Evolutionary conservation across 768 basidiomycete genomes (phyloP), one percentile per base, ranked within the genome.

Genomic region (Kwoniella dejecticola): DNA sequence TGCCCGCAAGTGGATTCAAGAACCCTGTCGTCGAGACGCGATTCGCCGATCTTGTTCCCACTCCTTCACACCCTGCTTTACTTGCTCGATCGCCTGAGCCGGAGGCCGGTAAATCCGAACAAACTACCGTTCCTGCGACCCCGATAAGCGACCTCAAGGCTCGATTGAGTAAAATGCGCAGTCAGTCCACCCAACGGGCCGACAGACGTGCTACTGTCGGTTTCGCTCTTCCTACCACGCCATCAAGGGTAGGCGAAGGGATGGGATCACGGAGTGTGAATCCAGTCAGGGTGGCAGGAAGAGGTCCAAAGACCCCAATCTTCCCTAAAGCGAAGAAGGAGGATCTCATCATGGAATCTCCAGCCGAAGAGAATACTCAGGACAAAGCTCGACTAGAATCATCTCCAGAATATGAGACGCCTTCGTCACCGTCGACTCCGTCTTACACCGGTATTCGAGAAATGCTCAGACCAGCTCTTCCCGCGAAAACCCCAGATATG

Each of bases 161-260:
- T 23, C 53, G 69, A n/a, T 54, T 74, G 11, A 52, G 65, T 15
- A 60, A 58, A n/a, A 55, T 75, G 55, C 65, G 68, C 13, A 19
- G 67, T 27, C 68, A 77, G 44, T 66, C 60, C n/a, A 31, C 68
- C 21, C 60, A 68, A 23, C 38, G 60, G n/a, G 57, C 45, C 13
- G 60, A 65, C 23, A 52, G 73, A 53, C 24, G 76, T n/a, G 68
- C 70, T 0, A 77, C 76, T 0, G 65, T 75, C n/a, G 73, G 73
- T 2, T 67, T 75, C 42, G 67, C 54, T 3, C 36, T 67, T 26
- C 75, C 73, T 17, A 52, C 64, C 2, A 75, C 73, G 10, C 74
- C 76, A n/a, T 42, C 53, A 12, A 54, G 47, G 24, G 58, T 57
- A 19, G 26, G 40, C 57, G 17, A 44, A 11, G n/a, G 21, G 30